Evolutionary conservation across 2,329 filamentous ascomycete genomes (phyloP).

Genomic region (Stemphylium vesicarium): DNA sequence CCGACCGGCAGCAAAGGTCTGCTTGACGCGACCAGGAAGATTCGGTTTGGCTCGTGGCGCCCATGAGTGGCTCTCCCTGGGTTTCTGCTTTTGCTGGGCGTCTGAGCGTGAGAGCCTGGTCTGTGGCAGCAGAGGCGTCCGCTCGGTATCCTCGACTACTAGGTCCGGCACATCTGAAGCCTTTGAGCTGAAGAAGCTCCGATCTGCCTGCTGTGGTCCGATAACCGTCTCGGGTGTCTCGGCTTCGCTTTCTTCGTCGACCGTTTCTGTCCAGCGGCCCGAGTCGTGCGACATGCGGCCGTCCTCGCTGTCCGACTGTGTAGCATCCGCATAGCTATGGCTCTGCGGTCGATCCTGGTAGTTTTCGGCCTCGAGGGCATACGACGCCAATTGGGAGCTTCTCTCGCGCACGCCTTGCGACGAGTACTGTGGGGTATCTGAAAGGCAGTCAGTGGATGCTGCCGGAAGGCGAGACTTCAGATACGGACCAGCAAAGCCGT

Average conservation of each 20-base stretch:
- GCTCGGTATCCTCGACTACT: constrained; percentile 41
- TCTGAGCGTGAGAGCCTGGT: constrained; percentile 36
- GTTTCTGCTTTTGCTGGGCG: constrained; percentile 24
- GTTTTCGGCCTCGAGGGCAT: constrained; percentile 64
- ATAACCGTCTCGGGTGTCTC: constrained; percentile 55
- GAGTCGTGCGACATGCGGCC: constrained; percentile 40
- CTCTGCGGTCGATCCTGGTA: constrained; percentile 37
- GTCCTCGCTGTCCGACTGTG: constrained; percentile 29
- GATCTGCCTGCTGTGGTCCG: constrained; percentile 20
- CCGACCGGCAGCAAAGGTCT: constrained; percentile 25
- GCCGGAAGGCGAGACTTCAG: neutral
- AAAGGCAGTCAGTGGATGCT: constrained; percentile 47
- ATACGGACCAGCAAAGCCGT: constrained; percentile 63
- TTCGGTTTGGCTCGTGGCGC: constrained; percentile 32
- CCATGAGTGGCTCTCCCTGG: constrained; percentile 9
- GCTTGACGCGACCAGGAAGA: constrained; percentile 25
- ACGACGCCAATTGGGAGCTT: constrained; percentile 84
- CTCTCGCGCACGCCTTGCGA: constrained; percentile 80
- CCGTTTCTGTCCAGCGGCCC: constrained; percentile 57
- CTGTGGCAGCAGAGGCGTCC: constrained; percentile 49
- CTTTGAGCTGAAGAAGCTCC: constrained; percentile 34
- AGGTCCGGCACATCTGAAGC: constrained; percentile 23
- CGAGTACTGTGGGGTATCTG: constrained; percentile 75
- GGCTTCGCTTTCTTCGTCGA: constrained; percentile 68
- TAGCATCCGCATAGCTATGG: constrained; percentile 33